Base-by-base conservation (phyloP, 2,329 filamentous ascomycete genomes). In the Cladosporium sp. region DNA sequence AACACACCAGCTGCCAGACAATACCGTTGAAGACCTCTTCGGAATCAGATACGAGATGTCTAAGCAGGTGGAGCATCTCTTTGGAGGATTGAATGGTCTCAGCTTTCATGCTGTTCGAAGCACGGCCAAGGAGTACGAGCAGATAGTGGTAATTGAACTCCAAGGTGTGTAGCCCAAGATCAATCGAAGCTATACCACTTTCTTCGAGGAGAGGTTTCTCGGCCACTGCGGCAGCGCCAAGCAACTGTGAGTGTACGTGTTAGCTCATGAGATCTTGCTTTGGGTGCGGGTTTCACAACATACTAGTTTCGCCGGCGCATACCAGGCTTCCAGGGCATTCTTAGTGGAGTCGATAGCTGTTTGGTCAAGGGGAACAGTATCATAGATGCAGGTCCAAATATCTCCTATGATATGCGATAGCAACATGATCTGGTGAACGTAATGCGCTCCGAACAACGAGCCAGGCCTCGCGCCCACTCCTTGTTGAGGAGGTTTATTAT, bases 1-100 rank as follows among this genome's bases (percentile, higher is more conserved):
- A 57, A 45, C 51, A 59, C 5, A 59, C 29, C 19, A 59, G 29
- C 20, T 57, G 55, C 59, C 59, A 61, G 12, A 59, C 43, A n/a
- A 61, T 53, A 12, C 57, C 59, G 39, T 55, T 57, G 50, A 47
- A 59, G 12, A 47, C 41, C 20, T 57, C 51, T 29, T 57, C 49
- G 7, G 55, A 53, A 29, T 59, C 52, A 6, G 53, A 57, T 1
- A 55, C 50, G 13, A 60, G 38, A 4, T 53, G 25, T 27, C 48
- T n/a, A 3, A 61, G 54, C 4, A 54, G 19, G 16, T 36, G 29
- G 9, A 61, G 54, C 53, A 60, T 56, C 38, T 48, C 19, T 27
- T 43, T 43, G 15, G 55, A 51, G 3, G 38, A 46, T n/a, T 35
- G 18, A 7, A 45, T 43, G 4, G 40, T 45, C 18, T 46, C 40